These are phyloP conservation scores for Cercospora sp. DNA, from an alignment of 2,329 filamentous ascomycete genomes.

Conservation along the genomic window DNA sequence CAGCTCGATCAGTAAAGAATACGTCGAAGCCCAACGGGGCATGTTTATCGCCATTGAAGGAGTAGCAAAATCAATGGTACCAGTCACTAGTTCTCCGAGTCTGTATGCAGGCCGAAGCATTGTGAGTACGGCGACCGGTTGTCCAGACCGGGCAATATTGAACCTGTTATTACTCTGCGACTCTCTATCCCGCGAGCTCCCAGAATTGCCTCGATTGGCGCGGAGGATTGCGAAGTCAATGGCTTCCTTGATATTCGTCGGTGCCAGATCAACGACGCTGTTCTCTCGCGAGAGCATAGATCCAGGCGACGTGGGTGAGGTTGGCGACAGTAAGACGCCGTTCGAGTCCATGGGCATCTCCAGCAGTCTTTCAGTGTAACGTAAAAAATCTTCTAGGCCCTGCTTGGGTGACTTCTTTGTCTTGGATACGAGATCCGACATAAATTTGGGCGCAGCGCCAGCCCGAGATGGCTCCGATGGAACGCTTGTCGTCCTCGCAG, in stretches of 20 bases:
- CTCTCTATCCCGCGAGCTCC: constrained; percentile 53
- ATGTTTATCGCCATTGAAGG: constrained; percentile 1
- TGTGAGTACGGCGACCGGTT: constrained; percentile 85
- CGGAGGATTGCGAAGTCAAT: constrained; percentile 90
- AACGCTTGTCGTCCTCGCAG: constrained; percentile 59
- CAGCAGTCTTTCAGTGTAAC: constrained; percentile 75
- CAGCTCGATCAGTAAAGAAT: constrained; percentile 78
- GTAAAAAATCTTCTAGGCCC: constrained; percentile 65
- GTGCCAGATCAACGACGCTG: constrained; percentile 44
- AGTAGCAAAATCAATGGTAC: constrained; percentile 76
- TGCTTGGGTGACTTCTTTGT: constrained; percentile 40
- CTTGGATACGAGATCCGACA: constrained; percentile 30
- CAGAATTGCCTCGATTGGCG: constrained; percentile 64
- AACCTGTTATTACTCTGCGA: constrained; percentile 83
- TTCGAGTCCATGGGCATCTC: constrained; percentile 56
- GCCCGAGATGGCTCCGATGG: constrained; percentile 21
- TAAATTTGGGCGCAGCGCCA: constrained; percentile 22
- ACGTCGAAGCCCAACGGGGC: constrained; percentile 64
- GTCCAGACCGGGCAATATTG: constrained; percentile 90
- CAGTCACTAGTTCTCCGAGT: constrained; percentile 81
- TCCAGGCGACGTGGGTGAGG: constrained; percentile 53
- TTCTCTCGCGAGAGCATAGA: constrained; percentile 51
- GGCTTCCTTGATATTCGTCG: constrained; percentile 70
- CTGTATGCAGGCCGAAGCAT: constrained; percentile 85
- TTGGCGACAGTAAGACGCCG: constrained; percentile 70